Evolutionary conservation across 139 green algal species (phyloP), one percentile per base, ranked within the genome.

Genomic region (Chlamydomonas applanata): DNA sequence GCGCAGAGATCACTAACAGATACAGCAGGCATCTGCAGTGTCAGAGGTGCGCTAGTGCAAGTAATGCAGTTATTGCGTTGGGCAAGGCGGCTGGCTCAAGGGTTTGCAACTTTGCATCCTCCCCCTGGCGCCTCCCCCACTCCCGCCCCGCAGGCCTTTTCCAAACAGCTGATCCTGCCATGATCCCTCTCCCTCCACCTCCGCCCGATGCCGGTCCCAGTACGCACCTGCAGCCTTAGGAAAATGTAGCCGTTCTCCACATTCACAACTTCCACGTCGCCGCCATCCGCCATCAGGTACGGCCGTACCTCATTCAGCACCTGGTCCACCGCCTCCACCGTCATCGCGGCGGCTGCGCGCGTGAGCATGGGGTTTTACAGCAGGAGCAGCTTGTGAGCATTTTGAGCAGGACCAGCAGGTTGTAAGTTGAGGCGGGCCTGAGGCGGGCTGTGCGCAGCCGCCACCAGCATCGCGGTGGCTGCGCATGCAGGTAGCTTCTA

Each of bases 261-360:
- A 5, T 72, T 76, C 30, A 92, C 88, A 35, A 98, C 94, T 54
- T 94, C 85, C 36, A 98, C 92, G 73, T 98, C 93, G 53, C 94
- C 94, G 24, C 94, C 94, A 74, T 98, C 94, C 7, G 94, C 92
- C 40, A 97, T 92, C 30, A 98, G 80, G 89, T 97, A 98, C 2
- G 94, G 94, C 34, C 94, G 85, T 25, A 98, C 72, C 29, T 96
- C 88, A 25, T 97, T 86, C 46, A 97, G 79, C 3, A 80, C 89
- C 2, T 27, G 34, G 40, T 94, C 83, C 24, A 94, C 91, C 16
- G 79, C 65, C 63, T 85, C 87, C 0, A 89, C 54, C 0, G 79
- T 88, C 79, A 91, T 73, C 67, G 3, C 3, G 40, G 40, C 7
- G 7, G 40, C 40, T 49, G 40, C 40, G 40, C 11, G 40, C n/a